Evolutionary conservation across 2,329 filamentous ascomycete species (phyloP).

Genomic region (Pseudomassariella vexata): DNA sequence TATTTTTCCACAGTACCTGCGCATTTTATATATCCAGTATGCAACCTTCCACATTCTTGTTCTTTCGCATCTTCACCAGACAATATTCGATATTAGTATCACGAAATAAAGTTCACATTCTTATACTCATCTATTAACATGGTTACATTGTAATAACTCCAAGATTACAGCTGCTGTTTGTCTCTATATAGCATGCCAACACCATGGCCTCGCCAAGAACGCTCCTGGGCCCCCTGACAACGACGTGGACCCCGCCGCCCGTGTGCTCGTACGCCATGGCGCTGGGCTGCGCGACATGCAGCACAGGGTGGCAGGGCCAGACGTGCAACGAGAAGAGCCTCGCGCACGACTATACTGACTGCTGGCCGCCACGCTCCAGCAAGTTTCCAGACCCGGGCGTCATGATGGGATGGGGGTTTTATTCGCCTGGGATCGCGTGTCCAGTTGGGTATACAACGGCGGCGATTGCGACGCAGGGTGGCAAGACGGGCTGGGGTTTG

Average conservation of each 20-base stretch:
- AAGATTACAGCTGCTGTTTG: too few species aligned
- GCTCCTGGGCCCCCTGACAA: conserved; percentile 15
- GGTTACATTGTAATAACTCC: too few species aligned
- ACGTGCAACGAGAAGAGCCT: conserved; percentile 10
- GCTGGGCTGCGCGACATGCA: conserved; percentile 10
- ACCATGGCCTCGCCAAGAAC: conserved; percentile 6
- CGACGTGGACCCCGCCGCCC: conserved; percentile 11
- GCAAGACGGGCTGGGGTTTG: conserved; percentile 3
- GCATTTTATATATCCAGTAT: too few species aligned
- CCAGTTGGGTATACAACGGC: conserved; percentile 14
- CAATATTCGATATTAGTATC: too few species aligned
- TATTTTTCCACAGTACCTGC: too few species aligned
- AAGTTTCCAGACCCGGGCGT: conserved; percentile 8
- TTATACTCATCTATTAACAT: too few species aligned
- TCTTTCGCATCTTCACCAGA: too few species aligned
- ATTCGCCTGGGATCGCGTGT: conserved; percentile 14
- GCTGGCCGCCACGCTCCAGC: conserved; percentile 14
- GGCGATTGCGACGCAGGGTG: conserved; percentile 10
- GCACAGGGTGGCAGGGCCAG: conserved; percentile 12
- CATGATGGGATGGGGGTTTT: conserved; percentile 14
- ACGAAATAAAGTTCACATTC: too few species aligned
- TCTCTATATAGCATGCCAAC: conserved; percentile 16
- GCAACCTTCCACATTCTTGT: too few species aligned
- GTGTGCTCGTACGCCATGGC: conserved; percentile 14
- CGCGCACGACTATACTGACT: conserved; percentile 12